A percentile compares a stretch with the other conserved stretches of the same genome.
These are phyloP conservation scores for Piper longum DNA, from an alignment of 164 flowering plant genomes.

Conservation along the genomic window DNA sequence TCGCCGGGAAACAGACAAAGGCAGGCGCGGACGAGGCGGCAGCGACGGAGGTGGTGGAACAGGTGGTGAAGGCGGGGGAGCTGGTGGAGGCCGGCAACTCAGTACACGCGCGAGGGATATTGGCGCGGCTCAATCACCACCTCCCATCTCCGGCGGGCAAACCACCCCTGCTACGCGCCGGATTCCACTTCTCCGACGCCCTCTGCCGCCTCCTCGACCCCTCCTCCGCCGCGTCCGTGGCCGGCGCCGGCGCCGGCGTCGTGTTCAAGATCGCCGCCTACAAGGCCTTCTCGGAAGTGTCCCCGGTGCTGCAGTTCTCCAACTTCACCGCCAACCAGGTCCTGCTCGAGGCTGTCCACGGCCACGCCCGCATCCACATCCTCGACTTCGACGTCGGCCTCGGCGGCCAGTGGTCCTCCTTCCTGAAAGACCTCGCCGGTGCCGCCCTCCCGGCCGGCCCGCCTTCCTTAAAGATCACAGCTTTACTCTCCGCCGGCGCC, in stretches of 20 bases:
- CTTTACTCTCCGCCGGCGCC: slow-evolving; percentile 42
- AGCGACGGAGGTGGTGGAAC: slow-evolving; percentile 28
- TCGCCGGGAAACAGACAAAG: slow-evolving; percentile 13
- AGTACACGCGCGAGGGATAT: slow-evolving; percentile 97
- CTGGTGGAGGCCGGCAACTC: slow-evolving; percentile 68
- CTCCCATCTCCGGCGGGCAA: slow-evolving; percentile 61
- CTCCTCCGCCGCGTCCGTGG: slow-evolving; percentile 1
- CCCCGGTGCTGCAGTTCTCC: slow-evolving; percentile 54
- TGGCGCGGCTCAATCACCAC: slow-evolving; percentile 99
- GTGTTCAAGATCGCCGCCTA: slow-evolving; percentile 57
- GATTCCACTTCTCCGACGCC: slow-evolving; percentile 77
- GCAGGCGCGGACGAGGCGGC: no score
- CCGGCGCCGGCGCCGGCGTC: slow-evolving; percentile 19
- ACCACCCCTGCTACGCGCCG: slow-evolving; percentile 68
- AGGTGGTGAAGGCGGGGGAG: slow-evolving; percentile 76
- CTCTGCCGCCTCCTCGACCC: slow-evolving; percentile 37
- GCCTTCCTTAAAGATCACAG: slow-evolving; percentile 51
- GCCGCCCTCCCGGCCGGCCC: slow-evolving; percentile 20
- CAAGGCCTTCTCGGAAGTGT: slow-evolving; percentile 61
- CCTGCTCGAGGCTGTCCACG: slow-evolving; percentile 52
- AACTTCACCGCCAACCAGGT: slow-evolving; percentile 80
- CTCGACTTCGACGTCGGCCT: slow-evolving; percentile 69
- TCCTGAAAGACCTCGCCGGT: slow-evolving; percentile 64
- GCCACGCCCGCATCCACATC: slow-evolving; percentile 35
- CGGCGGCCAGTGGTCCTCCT: slow-evolving; percentile 87